A percentile compares a stretch with the other conserved stretches of the same genome.
phyloP scores from a whole-genome alignment of 1,139 yeast genomes.

The Yamadazyma pseudoaaseri region DNA sequence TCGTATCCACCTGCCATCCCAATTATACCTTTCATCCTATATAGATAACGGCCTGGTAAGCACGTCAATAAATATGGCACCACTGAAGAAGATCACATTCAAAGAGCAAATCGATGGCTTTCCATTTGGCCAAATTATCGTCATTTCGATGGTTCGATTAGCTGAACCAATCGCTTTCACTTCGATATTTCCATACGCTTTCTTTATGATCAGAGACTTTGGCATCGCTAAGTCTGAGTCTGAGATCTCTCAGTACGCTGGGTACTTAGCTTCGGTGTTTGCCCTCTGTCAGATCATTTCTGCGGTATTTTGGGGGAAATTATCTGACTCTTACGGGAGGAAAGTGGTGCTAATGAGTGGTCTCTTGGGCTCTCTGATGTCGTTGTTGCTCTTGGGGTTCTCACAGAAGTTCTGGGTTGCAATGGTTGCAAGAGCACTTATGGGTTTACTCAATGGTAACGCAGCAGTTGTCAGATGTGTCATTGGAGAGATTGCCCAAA shows the following conservation, averaged over 20 bases:
- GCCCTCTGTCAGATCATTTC: slow-evolving; percentile 54
- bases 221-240: slow-evolving; percentile 48
- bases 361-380: slow-evolving; percentile 44
- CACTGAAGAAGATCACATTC: no score
- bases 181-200: slow-evolving; percentile 60
- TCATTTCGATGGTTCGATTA: slow-evolving; percentile 44
- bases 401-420: slow-evolving; percentile 49
- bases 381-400: slow-evolving; percentile 52
- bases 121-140: slow-evolving; percentile 48
- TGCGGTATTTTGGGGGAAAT: slow-evolving; percentile 56
- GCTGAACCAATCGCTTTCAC: slow-evolving; percentile 65
- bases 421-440: slow-evolving; percentile 45
- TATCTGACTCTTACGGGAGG: slow-evolving; percentile 54
- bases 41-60: no score
- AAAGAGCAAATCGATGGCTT: slow-evolving; percentile 31
- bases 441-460: slow-evolving; percentile 60
- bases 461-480: slow-evolving; percentile 58
- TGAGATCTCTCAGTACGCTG: slow-evolving; percentile 54
- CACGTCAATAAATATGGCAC: no score
- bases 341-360: slow-evolving; percentile 53
- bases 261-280: slow-evolving; percentile 55
- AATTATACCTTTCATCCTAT: no score
- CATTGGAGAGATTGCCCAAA: slow-evolving; percentile 56
- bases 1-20: no score
- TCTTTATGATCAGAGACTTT: slow-evolving; percentile 59